Base-by-base conservation (phyloP, 331 rosid genomes). In the Saraca asoca region DNA sequence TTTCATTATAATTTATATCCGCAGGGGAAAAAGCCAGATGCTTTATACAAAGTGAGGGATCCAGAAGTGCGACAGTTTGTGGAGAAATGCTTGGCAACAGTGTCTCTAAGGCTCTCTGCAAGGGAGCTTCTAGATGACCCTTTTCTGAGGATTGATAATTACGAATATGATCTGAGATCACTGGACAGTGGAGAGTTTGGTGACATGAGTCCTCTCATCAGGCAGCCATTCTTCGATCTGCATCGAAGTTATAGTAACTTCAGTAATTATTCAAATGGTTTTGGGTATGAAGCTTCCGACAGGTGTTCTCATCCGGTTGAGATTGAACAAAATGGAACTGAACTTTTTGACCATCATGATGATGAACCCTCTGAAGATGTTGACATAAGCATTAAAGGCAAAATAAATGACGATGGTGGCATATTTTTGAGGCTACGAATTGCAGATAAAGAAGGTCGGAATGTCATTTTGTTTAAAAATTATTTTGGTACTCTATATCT, bases 41-140 rank as follows among this genome's bases (percentile, higher is more conserved):
- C 97, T 70, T 83, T 93, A 71, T 87, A 88, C 81, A 86, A 87
- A 84, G 95, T 93, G 20, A 80, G 85, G 79, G 96, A 93, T 83
- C 96, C 86, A 0, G 89, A 86, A 79, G 93, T 90, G 73, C 75
- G 90, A 4, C 76, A 82, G 61, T 93, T 93, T 31, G 87, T 90
- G 34, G 98, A 93, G 80, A 93, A 93, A 81, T 93, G 98, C 70
- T 77, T 93, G 75, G 98, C 90, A 62, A 91, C 95, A 0, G 97
- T 78, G 38, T 76, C 96, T 7, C 66, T 69, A 49, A 90, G 98
- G 81, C 90, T 75, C 46, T 90, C 98, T 9, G 98, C 98, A 0
- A 75, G 85, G 70, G 95, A 93, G 88, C 98, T 93, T 83, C 70
- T 93, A 50, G 78, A 88, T 9, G 96, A 93, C 53, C 90, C 83